phyloP scores from a whole-genome alignment of 768 basidiomycete genomes.

The Tricholoma saponaceum region DNA sequence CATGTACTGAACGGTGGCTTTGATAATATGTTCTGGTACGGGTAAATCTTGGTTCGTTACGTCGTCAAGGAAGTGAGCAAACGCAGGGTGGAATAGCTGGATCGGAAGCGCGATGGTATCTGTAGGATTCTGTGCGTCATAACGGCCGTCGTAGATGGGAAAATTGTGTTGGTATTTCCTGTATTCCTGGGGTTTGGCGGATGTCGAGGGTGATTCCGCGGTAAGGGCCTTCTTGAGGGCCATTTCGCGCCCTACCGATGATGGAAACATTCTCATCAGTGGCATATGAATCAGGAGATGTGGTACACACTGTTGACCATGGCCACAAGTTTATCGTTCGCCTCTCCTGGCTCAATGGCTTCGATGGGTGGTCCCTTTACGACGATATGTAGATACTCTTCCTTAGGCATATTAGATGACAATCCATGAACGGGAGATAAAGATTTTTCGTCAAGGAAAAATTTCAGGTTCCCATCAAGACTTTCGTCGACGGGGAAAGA shows the following conservation, averaged over 20 bases:
- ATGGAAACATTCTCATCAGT: background rate
- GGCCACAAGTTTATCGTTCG: background rate
- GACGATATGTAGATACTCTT: background rate
- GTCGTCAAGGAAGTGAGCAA: slow-evolving; percentile 17
- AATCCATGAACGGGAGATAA: background rate
- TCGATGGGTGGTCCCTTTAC: background rate
- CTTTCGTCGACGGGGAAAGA: background rate
- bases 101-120: slow-evolving; percentile 19
- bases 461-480: background rate
- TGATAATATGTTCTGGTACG: slow-evolving; percentile 1
- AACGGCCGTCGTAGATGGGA: slow-evolving; percentile 20
- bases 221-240: slow-evolving; percentile 1
- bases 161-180: background rate
- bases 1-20: background rate
- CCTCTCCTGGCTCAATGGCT: background rate
- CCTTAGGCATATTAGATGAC: background rate
- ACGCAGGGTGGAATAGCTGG: slow-evolving; percentile 21
- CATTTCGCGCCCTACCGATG: slow-evolving; percentile 1
- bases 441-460: background rate
- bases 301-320: background rate
- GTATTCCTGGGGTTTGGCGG: background rate
- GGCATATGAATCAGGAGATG: background rate
- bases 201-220: background rate
- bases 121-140: slow-evolving; percentile 10
- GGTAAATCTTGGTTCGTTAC: slow-evolving; percentile 5